phyloP scores from a whole-genome alignment of 2,329 filamentous ascomycete genomes.

The Fusarium sp. region DNA sequence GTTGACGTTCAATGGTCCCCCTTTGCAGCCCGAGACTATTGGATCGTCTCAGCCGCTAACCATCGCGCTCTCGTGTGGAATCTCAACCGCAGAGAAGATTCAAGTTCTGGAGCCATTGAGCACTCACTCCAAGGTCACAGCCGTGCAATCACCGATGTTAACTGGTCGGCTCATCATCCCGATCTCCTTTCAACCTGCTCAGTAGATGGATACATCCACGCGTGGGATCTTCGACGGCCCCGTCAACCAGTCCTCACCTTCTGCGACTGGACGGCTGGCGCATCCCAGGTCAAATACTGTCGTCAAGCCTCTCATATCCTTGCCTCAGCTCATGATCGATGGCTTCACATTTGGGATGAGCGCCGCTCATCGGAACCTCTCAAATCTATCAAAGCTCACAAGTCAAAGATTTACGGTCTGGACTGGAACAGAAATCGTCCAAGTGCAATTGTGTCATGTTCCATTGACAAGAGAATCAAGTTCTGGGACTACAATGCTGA shows the following conservation, averaged over 20 bases:
- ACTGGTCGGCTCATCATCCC: conserved; percentile 93
- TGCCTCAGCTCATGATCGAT: conserved; percentile 90
- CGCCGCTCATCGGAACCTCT: conserved; percentile 81
- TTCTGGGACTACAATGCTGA: conserved; percentile 84
- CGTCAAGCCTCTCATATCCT: conserved; percentile 86
- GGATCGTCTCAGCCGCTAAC: conserved; percentile 94
- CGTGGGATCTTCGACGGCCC: conserved; percentile 86
- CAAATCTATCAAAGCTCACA: conserved; percentile 86
- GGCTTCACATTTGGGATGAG: conserved; percentile 90
- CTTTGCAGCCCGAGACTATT: conserved; percentile 88
- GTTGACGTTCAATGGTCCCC: conserved; percentile 98
- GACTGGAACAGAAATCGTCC: conserved; percentile 89
- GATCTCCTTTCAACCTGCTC: conserved; percentile 91
- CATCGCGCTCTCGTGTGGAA: conserved; percentile 97
- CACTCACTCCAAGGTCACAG: conserved; percentile 86
- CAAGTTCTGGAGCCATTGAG: conserved; percentile 77
- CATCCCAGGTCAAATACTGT: conserved; percentile 96
- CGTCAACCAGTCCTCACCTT: conserved; percentile 81
- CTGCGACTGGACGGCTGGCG: conserved; percentile 92
- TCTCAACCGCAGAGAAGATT: conserved; percentile 81
- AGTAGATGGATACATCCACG: conserved; percentile 92
- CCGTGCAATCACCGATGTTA: conserved; percentile 93
- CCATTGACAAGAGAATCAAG: conserved; percentile 90
- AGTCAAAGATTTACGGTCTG: conserved; percentile 93
- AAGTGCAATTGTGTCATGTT: conserved; percentile 84